Percentiles rank a stretch among this genome's conserved stretches.
phyloP scores from a whole-genome alignment of 208 protist species.

The Spongospora subterranea region DNA sequence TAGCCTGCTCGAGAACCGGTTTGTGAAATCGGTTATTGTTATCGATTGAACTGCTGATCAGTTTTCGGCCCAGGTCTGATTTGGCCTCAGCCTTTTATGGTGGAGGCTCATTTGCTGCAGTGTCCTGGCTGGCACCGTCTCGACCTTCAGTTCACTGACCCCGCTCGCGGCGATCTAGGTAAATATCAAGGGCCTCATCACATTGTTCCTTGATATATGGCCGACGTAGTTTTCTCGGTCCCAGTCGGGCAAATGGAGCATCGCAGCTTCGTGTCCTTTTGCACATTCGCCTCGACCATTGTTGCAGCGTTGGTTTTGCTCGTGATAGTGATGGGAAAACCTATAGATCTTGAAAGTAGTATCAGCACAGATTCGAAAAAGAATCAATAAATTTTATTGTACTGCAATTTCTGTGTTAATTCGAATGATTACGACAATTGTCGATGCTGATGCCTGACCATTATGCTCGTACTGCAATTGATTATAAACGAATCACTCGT shows the following conservation, averaged over 20 bases:
- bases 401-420: too few relatives aligned
- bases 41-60: background rate
- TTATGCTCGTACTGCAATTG: too few relatives aligned
- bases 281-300: background rate
- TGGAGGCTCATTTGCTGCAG: conserved; percentile 32
- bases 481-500: too few relatives aligned
- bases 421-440: too few relatives aligned
- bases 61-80: background rate
- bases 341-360: too few relatives aligned
- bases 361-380: too few relatives aligned
- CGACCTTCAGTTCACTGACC: background rate
- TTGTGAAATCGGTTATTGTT: background rate
- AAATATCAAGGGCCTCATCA: background rate
- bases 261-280: background rate
- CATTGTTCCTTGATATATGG: background rate
- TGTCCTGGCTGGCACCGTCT: conserved; percentile 8
- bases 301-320: background rate
- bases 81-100: conserved; percentile 49
- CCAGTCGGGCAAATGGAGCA: background rate
- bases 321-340: too few relatives aligned
- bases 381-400: too few relatives aligned
- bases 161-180: background rate
- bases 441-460: too few relatives aligned
- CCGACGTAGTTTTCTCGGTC: background rate
- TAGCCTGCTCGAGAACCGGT: background rate